These are phyloP conservation scores for Talaromyces trachyspermus DNA, from an alignment of 495 filamentous ascomycete species.

Conservation along the genomic window DNA sequence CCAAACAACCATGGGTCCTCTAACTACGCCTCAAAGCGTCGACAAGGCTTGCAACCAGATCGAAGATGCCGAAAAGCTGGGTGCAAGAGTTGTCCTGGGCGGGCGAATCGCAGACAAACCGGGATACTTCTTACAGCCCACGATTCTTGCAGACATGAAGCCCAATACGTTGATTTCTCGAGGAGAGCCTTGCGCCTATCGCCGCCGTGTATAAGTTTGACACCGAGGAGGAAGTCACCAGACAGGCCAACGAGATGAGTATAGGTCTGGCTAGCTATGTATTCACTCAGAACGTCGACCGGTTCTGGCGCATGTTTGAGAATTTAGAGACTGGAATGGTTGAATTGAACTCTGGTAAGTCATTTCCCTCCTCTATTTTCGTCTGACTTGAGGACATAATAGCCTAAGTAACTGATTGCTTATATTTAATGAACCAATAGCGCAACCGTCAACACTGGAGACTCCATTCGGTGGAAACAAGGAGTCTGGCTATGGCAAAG, in stretches of 20 bases:
- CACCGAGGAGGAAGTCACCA: slow-evolving; percentile 60
- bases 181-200: slow-evolving; percentile 66
- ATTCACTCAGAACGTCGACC: slow-evolving; percentile 68
- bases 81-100: slow-evolving; percentile 52
- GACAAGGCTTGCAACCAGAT: slow-evolving; percentile 57
- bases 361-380: background rate
- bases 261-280: slow-evolving; percentile 67
- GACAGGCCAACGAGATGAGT: slow-evolving; percentile 55
- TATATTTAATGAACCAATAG: no score
- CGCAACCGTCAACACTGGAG: slow-evolving; percentile 61
- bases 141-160: slow-evolving; percentile 55
- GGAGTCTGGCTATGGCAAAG: slow-evolving; percentile 70
- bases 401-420: background rate
- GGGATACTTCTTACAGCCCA: slow-evolving; percentile 70
- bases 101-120: slow-evolving; percentile 40
- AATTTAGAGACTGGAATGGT: slow-evolving; percentile 74
- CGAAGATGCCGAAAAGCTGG: slow-evolving; percentile 53
- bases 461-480: slow-evolving; percentile 72
- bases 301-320: slow-evolving; percentile 64
- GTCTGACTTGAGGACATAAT: background rate
- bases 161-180: slow-evolving; percentile 55
- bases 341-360: slow-evolving; percentile 56
- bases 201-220: slow-evolving; percentile 62
- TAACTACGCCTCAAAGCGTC: slow-evolving; percentile 56
- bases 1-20: slow-evolving; percentile 59